Evolutionary conservation across 169 alveolate species (phyloP), one percentile per base, ranked within the genome.

Genomic region (Eimeria acervulina): DNA sequence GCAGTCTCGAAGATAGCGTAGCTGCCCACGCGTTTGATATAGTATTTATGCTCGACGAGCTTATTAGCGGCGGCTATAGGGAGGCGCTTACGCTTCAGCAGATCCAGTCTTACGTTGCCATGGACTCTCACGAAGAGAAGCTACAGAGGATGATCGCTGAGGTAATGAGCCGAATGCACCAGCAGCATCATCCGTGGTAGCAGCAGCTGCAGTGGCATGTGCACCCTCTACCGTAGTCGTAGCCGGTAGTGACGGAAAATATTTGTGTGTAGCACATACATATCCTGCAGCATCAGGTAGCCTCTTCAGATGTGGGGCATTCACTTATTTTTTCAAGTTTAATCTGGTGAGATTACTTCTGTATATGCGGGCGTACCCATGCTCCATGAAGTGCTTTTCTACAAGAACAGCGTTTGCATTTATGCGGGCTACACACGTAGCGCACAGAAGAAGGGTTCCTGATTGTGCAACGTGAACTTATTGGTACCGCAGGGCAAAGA

Each of bases 61-160:
- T 98, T 12, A 96, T 98, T 33, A 93, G 98, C 40, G 95, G 97
- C 85, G 99, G 99, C 83, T 97, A 97, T 76, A 78, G 98, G 55
- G 99, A 98, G 95, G 95, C 97, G 47, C 98, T 98, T n/a, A 98
- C 98, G 38, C 97, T 98, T 93, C 93, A 98, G 28, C 98, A 98
- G 95, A 96, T 98, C 55, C 98, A 98, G 97, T 94, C 98, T 68
- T 98, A 96, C 95, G 97, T 98, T 52, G 99, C 98, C 96, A 98
- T 98, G 99, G 99, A 98, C 90, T 97, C 99, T n/a, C 98, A 98
- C 81, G 99, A 98, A 63, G 99, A 98, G 78, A 98, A 93, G 91
- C 96, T 97, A 4, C 96, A 89, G 33, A 55, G 72, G 15, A 59
- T 91, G 83, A 83, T 95, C 68, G 89, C 80, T 8, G 92, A 95